Conservation (phyloP, 768 basidiomycete genomes). For the Rickenella mellea region DNA sequence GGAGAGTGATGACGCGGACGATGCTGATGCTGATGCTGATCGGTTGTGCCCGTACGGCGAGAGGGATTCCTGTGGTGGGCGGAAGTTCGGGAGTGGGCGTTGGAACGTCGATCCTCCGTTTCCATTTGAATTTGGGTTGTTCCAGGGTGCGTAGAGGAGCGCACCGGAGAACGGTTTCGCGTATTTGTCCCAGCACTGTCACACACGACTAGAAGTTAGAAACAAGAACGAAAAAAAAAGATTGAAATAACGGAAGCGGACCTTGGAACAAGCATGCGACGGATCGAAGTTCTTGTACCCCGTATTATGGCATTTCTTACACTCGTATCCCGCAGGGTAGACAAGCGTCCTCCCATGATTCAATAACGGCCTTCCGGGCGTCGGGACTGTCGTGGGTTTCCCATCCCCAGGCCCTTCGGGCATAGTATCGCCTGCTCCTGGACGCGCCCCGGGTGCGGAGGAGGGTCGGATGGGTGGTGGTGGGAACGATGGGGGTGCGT, state of each 20-base stretch:
- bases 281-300: conserved; percentile 70
- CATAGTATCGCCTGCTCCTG: not conserved
- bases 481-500: conserved; percentile 22
- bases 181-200: conserved; percentile 73
- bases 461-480: conserved; percentile 8
- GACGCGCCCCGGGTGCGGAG: conserved; percentile 7
- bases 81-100: conserved; percentile 24
- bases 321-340: conserved; percentile 55
- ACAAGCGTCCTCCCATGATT: conserved; percentile 53
- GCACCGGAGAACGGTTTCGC: conserved; percentile 52
- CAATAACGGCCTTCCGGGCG: conserved; percentile 60
- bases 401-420: conserved; percentile 34
- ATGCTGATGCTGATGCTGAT: too few species aligned
- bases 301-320: conserved; percentile 64
- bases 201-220: too few species aligned
- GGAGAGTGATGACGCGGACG: too few species aligned
- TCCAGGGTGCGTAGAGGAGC: conserved; percentile 42
- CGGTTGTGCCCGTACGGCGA: too few species aligned
- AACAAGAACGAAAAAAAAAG: too few species aligned
- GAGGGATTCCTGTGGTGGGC: too few species aligned
- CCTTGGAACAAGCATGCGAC: conserved; percentile 52
- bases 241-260: too few species aligned
- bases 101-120: conserved; percentile 21
- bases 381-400: conserved; percentile 52
- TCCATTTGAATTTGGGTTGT: conserved; percentile 11